phyloP scores from a whole-genome alignment of 108 stramenopile genomes.

The Fistulifera pelliculosa region DNA sequence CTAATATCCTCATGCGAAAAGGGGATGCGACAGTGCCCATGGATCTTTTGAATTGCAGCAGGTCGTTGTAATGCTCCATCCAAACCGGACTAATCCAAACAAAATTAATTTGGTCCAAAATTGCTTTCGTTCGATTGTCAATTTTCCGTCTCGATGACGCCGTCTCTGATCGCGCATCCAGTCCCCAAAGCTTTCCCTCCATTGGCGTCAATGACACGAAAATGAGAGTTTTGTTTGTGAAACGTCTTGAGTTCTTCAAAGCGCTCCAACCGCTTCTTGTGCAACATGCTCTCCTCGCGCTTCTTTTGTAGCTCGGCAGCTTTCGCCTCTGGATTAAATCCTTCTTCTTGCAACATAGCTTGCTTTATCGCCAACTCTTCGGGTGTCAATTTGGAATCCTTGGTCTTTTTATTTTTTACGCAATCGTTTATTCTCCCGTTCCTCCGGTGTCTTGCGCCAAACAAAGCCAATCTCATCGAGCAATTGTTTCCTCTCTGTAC shows the following conservation, averaged over 20 bases:
- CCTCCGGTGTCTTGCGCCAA: slow-evolving; percentile 29
- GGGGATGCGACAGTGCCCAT: slow-evolving; percentile 24
- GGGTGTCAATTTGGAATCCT: background rate
- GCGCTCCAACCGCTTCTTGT: slow-evolving; percentile 14
- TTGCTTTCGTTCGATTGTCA: slow-evolving; percentile 26
- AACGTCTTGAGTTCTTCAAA: slow-evolving; percentile 15
- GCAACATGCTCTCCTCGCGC: background rate
- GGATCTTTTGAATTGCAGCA: slow-evolving; percentile 10
- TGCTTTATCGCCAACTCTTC: background rate
- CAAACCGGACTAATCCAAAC: slow-evolving; percentile 20
- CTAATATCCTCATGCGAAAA: no score
- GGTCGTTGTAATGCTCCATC: slow-evolving; percentile 7
- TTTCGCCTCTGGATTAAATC: background rate
- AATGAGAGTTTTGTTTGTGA: slow-evolving; percentile 17
- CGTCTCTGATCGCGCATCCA: background rate
- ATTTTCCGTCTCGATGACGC: background rate
- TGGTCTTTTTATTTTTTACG: background rate
- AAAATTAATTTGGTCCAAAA: slow-evolving; percentile 38
- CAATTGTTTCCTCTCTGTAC: background rate
- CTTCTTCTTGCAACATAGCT: background rate
- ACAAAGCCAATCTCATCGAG: slow-evolving; percentile 43
- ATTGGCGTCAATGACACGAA: background rate
- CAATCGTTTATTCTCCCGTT: slow-evolving; percentile 27
- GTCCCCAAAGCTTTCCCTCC: background rate
- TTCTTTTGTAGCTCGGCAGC: background rate